These are phyloP conservation scores for Candida hungchunana DNA, from an alignment of 805 yeast genomes.

Conservation along the genomic window DNA sequence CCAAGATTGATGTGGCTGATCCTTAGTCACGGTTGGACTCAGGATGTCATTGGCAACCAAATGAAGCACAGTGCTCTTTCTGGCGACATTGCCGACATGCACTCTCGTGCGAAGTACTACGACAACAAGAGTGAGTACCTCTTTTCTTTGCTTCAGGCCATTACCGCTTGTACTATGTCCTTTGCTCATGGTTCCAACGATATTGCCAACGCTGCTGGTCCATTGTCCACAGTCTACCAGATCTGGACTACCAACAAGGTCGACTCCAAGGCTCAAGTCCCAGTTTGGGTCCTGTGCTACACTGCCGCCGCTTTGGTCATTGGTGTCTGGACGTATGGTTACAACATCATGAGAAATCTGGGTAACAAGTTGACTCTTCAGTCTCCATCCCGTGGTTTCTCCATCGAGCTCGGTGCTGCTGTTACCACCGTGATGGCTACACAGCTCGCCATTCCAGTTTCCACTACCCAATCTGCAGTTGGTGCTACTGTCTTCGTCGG, in stretches of 20 bases:
- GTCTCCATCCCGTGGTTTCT: slow-evolving; percentile 75
- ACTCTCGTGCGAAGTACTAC: slow-evolving; percentile 56
- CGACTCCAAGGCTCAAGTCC: slow-evolving; percentile 48
- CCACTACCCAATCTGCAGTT: slow-evolving; percentile 75
- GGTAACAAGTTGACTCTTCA: slow-evolving; percentile 73
- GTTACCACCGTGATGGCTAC: slow-evolving; percentile 73
- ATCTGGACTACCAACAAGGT: slow-evolving; percentile 53
- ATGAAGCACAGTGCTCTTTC: slow-evolving; percentile 37
- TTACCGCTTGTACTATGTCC: slow-evolving; percentile 76
- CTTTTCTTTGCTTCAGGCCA: slow-evolving; percentile 62
- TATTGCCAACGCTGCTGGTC: slow-evolving; percentile 75
- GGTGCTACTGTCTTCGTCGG: slow-evolving; percentile 79
- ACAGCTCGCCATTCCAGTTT: slow-evolving; percentile 64
- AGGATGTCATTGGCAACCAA: slow-evolving; percentile 56
- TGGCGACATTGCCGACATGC: slow-evolving; percentile 47
- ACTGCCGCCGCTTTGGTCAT: slow-evolving; percentile 64
- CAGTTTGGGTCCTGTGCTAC: slow-evolving; percentile 66
- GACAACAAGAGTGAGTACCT: slow-evolving; percentile 67
- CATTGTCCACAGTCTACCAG: slow-evolving; percentile 59
- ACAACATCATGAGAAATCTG: slow-evolving; percentile 62
- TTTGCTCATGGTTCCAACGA: slow-evolving; percentile 83
- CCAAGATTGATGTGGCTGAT: slow-evolving; percentile 45
- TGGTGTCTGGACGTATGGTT: slow-evolving; percentile 71
- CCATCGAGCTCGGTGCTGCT: slow-evolving; percentile 77
- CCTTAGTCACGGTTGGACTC: slow-evolving; percentile 55